Base-by-base conservation (phyloP, 139 green algal species). In the Chlorella sorokiniana region DNA sequence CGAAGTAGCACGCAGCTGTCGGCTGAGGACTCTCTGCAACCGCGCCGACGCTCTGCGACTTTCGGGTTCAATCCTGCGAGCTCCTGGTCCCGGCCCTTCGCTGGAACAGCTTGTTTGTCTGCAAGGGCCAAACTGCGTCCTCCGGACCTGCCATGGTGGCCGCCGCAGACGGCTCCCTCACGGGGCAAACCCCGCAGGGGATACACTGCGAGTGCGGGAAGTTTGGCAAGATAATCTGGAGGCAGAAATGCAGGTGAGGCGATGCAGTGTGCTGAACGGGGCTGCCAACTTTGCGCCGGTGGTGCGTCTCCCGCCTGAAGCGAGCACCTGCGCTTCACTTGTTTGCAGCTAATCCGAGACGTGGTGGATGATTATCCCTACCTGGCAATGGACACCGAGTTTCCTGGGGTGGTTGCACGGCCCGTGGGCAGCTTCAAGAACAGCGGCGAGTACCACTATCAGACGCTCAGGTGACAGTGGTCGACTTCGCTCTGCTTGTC, bases 371-470 rank as follows among this genome's bases (percentile, higher is more conserved):
- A 95, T 0, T 98, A 96, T 72, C 95, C 96, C 1, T 99, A 93
- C 76, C 62, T 99, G 1, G 97, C 97, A 7, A 99, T 99, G 97
- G 97, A 99, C 88, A 99, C 97, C 25, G 97, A 99, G 90, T 98
- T 98, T 83, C 97, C 83, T 9, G 97, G 97, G 8, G 94, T 99
- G 31, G 96, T 35, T 8, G 95, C 93, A 2, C 85, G 94, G 42
- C 97, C 97, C 14, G 93, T 99, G n/a, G 97, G 97, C 33, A 92
- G 92, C 74, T 99, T 98, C 86, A 98, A 96, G 81, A 97, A 91
- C 88, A 93, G 83, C 82, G 91, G 93, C n/a, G 96, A 99, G 79
- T 99, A 98, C 78, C 92, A 98, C 69, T 99, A 99, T 83, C 94
- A 97, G 76, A 97, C 92, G 3, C 81, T 97, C 11, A 85, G 93